Evolutionary conservation across 179 eudicot genomes (phyloP).

Genomic region (Nepenthes alata): DNA sequence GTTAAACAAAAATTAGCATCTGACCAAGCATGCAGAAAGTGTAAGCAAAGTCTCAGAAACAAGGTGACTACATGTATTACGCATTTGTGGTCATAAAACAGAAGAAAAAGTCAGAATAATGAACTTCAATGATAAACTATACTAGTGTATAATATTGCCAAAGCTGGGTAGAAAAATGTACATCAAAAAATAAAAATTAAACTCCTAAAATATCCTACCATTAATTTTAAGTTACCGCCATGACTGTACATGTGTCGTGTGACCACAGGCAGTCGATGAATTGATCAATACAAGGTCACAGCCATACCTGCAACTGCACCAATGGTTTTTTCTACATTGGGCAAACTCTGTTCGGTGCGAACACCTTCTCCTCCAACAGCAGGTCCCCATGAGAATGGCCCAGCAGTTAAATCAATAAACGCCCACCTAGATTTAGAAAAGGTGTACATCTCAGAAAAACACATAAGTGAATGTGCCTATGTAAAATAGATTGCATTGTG

Average conservation of each 20-base stretch:
- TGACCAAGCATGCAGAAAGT: neutral
- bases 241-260: no score
- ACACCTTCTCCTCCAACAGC: conserved; percentile 99
- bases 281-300: neutral
- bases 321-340: conserved; percentile 83
- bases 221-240: no score
- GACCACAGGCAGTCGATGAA: no score
- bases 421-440: conserved; percentile 62
- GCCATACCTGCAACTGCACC: conserved; percentile 78
- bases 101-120: no score
- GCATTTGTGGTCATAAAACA: no score
- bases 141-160: no score
- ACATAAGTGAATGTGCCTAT: neutral
- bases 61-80: no score
- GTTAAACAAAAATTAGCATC: neutral
- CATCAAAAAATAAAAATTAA: no score
- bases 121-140: no score
- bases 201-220: no score
- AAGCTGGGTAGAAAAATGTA: no score
- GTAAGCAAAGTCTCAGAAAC: no score
- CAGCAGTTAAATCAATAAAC: conserved; percentile 83
- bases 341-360: conserved; percentile 86
- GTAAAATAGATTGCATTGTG: neutral
- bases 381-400: conserved; percentile 97
- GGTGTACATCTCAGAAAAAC: conserved; percentile 7